Evolutionary conservation across 2,329 filamentous ascomycete genomes (phyloP).

Genomic region (Colletotrichum eleusines): DNA sequence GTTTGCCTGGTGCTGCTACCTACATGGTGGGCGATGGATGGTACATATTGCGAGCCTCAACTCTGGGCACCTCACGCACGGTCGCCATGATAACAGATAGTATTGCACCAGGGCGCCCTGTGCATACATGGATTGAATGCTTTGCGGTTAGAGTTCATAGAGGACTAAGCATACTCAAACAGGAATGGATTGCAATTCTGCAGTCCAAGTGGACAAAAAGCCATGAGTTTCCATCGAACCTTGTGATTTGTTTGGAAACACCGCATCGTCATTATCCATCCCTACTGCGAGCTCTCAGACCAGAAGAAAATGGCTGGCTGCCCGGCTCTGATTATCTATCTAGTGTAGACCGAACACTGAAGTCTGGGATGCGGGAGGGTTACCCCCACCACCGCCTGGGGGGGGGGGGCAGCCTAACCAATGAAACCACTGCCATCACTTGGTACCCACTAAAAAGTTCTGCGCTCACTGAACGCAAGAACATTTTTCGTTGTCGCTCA

Average conservation of each 20-base stretch:
- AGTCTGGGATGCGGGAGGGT: not conserved
- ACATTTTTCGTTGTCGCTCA: slow-evolving; percentile 36
- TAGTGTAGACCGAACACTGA: not conserved
- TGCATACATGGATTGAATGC: not conserved
- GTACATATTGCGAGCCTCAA: not conserved
- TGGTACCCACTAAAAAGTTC: slow-evolving; percentile 42
- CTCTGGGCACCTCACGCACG: not conserved
- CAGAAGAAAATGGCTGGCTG: too few relatives aligned
- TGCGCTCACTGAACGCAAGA: slow-evolving; percentile 32
- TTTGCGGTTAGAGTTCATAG: not conserved
- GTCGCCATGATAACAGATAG: not conserved
- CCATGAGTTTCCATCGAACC: not conserved
- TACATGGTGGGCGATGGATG: not conserved
- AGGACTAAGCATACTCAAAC: not conserved
- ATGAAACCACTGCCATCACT: not conserved
- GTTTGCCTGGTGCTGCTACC: not conserved
- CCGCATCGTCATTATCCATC: not conserved
- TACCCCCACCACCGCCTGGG: slow-evolving; percentile 20
- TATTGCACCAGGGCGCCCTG: not conserved
- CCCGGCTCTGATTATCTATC: too few relatives aligned
- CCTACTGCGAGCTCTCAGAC: not conserved
- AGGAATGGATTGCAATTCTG: not conserved
- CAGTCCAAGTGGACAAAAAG: not conserved
- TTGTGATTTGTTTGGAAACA: not conserved
- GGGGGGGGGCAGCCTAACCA: not conserved